These are phyloP conservation scores for Beauveria bassiana DNA, from an alignment of 2,329 filamentous ascomycete genomes.

Conservation along the genomic window DNA sequence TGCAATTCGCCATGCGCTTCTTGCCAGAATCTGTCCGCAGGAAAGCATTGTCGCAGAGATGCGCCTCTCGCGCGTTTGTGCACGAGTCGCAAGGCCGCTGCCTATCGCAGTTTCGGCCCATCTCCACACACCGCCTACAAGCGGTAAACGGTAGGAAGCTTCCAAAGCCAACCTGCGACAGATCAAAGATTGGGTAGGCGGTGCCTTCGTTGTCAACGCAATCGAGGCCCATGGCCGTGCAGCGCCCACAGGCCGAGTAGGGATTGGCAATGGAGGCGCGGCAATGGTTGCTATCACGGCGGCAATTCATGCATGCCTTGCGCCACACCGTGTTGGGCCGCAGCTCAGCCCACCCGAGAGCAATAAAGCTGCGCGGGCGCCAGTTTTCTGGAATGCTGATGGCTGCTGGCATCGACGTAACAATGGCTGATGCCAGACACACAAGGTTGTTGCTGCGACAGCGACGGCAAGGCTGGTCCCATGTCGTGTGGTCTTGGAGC, in stretches of 20 bases:
- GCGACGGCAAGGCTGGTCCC: conserved; percentile 17
- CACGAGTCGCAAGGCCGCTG: conserved; percentile 32
- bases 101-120: conserved; percentile 24
- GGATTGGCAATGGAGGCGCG: conserved; percentile 12
- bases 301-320: conserved; percentile 14
- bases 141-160: conserved; percentile 18
- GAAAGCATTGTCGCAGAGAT: conserved; percentile 14
- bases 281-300: conserved; percentile 15
- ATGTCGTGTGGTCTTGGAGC: conserved; percentile 15
- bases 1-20: conserved; percentile 12
- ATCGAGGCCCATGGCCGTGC: conserved; percentile 24
- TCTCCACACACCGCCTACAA: conserved; percentile 19
- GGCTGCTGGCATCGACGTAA: conserved; percentile 10
- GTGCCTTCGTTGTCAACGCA: conserved; percentile 15
- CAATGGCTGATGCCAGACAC: conserved; percentile 16
- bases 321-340: conserved; percentile 13
- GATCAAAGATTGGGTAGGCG: conserved; percentile 20
- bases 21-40: conserved; percentile 9
- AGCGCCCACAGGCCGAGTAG: conserved; percentile 19
- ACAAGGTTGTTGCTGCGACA: conserved; percentile 15
- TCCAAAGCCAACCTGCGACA: conserved; percentile 26
- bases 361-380: conserved; percentile 11
- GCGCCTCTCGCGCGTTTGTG: conserved; percentile 14
- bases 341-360: conserved; percentile 15
- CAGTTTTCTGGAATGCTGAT: conserved; percentile 13